phyloP scores from a whole-genome alignment of 2,329 filamentous ascomycete genomes.

The Penicillium janthinellum region DNA sequence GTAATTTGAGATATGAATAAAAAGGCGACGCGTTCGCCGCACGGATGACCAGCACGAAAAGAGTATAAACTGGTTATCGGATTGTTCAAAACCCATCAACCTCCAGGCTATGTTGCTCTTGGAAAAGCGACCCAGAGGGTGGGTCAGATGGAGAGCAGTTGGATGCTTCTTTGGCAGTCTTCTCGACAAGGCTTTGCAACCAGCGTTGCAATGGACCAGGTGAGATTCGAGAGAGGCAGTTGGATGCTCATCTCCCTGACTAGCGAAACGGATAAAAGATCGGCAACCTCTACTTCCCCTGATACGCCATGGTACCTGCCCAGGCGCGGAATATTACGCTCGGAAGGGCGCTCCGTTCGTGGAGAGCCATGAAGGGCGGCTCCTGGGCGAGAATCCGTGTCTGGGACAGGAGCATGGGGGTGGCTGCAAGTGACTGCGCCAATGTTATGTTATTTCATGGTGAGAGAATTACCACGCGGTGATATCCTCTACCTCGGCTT shows the following conservation, averaged over 20 bases:
- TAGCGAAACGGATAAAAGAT: conserved; percentile 40
- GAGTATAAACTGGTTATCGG: conserved; percentile 5
- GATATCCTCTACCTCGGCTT: conserved; percentile 94
- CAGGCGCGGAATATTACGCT: conserved; percentile 1
- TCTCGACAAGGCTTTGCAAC: conserved; percentile 27
- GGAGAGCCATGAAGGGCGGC: background rate
- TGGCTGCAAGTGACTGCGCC: conserved; percentile 34
- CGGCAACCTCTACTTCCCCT: conserved; percentile 38
- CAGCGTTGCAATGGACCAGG: conserved; percentile 13
- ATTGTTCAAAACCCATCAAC: conserved; percentile 27
- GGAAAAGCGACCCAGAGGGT: conserved; percentile 28
- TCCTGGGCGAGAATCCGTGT: conserved; percentile 12
- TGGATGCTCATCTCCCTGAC: conserved; percentile 46
- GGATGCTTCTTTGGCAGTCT: conserved; percentile 47
- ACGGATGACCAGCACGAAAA: conserved; percentile 6
- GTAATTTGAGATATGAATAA: background rate
- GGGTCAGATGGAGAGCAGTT: conserved; percentile 46
- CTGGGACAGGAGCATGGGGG: conserved; percentile 22
- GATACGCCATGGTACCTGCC: conserved; percentile 21
- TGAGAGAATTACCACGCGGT: conserved; percentile 73
- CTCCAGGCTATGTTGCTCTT: conserved; percentile 11
- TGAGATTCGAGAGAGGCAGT: conserved; percentile 43
- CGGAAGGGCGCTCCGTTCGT: background rate
- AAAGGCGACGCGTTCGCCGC: conserved; percentile 12
- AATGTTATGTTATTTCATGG: conserved; percentile 9